Conservation (phyloP, 1,284 basidiomycete species). For the Takashimella tepidaria region DNA sequence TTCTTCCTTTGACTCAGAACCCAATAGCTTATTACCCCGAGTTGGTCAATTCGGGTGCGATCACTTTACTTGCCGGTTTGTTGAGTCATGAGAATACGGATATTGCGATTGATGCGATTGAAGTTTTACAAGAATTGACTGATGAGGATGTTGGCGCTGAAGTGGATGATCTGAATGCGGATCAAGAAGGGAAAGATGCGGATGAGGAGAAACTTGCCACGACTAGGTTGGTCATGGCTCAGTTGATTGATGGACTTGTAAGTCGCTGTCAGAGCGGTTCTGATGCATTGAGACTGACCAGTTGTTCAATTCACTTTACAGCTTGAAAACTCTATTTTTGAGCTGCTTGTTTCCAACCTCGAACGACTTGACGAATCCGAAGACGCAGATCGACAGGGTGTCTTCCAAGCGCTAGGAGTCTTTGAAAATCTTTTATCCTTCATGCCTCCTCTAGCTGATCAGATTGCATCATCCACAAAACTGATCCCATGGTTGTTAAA, state of each 20-base stretch:
- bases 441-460: conserved; percentile 65
- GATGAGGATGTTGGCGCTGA: conserved; percentile 86
- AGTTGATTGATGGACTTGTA: conserved; percentile 69
- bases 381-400: conserved; percentile 80
- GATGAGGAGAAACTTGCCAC: conserved; percentile 52
- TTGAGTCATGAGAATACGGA: conserved; percentile 90
- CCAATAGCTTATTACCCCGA: conserved; percentile 83
- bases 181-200: conserved; percentile 55
- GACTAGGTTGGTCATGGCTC: conserved; percentile 55
- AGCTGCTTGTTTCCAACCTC: conserved; percentile 86
- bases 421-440: conserved; percentile 91
- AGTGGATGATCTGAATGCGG: conserved; percentile 63
- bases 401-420: conserved; percentile 86
- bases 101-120: conserved; percentile 85
- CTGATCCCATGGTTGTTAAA: conserved; percentile 74
- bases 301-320: conserved; percentile 42
- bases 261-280: no score
- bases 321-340: conserved; percentile 75
- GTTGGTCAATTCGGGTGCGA: conserved; percentile 67
- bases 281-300: no score
- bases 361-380: conserved; percentile 66
- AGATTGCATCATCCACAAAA: conserved; percentile 66
- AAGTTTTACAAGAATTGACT: conserved; percentile 87
- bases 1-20: conserved; percentile 83
- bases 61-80: conserved; percentile 66